phyloP scores from a whole-genome alignment of 768 basidiomycete species.

The Suillus placidus region DNA sequence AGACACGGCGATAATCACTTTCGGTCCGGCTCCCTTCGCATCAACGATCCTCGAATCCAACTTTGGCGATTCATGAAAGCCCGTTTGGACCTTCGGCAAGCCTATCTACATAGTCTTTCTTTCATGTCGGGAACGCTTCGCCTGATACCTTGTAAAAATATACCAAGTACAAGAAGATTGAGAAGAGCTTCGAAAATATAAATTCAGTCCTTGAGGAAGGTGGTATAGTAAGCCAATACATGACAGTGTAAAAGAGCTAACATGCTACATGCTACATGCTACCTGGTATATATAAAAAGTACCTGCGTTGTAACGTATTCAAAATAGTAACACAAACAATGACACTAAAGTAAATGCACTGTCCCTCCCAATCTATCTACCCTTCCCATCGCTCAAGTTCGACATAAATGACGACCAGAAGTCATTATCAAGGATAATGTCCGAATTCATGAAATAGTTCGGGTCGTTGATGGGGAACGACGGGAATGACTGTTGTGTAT shows the following conservation, averaged over 20 bases:
- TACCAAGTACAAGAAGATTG: not conserved
- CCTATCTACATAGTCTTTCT: not conserved
- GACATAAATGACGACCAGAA: slow-evolving; percentile 48
- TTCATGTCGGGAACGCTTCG: not conserved
- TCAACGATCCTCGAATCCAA: not conserved
- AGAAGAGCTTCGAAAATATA: not conserved
- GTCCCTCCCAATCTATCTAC: slow-evolving; percentile 16
- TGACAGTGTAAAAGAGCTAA: not conserved
- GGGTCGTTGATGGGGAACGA: slow-evolving; percentile 30
- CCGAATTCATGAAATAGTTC: slow-evolving; percentile 37
- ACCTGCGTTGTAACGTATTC: not conserved
- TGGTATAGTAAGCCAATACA: slow-evolving; percentile 1
- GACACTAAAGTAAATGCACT: not conserved
- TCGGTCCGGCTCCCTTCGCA: not conserved
- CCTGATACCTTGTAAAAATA: not conserved
- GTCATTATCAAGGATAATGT: slow-evolving; percentile 44
- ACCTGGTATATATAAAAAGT: not conserved
- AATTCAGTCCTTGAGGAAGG: not conserved
- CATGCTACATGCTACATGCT: not conserved
- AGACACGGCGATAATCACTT: too few relatives aligned
- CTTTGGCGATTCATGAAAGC: not conserved
- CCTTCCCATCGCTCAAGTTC: slow-evolving; percentile 31
- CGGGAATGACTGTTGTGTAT: slow-evolving; percentile 25
- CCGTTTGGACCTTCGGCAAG: not conserved
- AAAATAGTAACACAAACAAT: not conserved